phyloP scores from a whole-genome alignment of 2,329 filamentous ascomycete genomes.

The Penicillium sp. region DNA sequence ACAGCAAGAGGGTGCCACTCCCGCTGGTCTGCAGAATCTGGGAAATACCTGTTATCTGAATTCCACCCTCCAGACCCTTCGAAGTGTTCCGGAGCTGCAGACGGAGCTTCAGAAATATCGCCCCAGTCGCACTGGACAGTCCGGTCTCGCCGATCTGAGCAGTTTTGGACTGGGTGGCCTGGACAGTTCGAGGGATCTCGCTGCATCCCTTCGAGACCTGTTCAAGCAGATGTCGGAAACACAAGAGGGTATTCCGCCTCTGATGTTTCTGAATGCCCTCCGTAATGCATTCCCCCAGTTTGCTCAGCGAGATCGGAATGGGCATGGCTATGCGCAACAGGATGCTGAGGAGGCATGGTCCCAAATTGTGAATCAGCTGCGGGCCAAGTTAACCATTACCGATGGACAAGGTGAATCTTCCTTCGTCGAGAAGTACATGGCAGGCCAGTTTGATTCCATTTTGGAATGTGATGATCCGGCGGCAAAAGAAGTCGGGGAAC shows the following conservation, averaged over 20 bases:
- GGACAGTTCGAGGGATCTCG: conserved; percentile 62
- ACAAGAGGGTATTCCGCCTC: conserved; percentile 76
- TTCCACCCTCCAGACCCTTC: conserved; percentile 87
- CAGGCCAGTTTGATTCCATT: conserved; percentile 69
- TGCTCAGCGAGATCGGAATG: conserved; percentile 76
- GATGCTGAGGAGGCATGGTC: conserved; percentile 98
- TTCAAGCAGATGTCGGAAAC: conserved; percentile 88
- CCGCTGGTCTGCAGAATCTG: conserved; percentile 81
- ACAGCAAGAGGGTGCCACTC: conserved; percentile 72
- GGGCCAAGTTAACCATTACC: conserved; percentile 67
- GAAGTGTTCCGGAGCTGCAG: conserved; percentile 85
- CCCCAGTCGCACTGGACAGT: conserved; percentile 31
- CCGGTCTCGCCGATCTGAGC: conserved; percentile 42
- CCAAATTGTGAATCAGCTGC: conserved; percentile 79
- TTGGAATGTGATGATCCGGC: conserved; percentile 78
- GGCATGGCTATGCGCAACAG: conserved; percentile 87
- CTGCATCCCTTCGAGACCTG: conserved; percentile 68
- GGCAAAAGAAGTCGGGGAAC: conserved; percentile 68
- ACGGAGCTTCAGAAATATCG: conserved; percentile 64
- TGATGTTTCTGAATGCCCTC: conserved; percentile 75
- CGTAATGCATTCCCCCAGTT: conserved; percentile 84
- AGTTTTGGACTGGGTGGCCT: conserved; percentile 55
- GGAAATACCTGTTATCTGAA: conserved; percentile 99
- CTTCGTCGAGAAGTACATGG: conserved; percentile 87
- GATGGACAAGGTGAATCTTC: conserved; percentile 48